Evolutionary conservation across 192 early-diverging fungal genomes (phyloP).

Genomic region (Chytriomyces sp.): DNA sequence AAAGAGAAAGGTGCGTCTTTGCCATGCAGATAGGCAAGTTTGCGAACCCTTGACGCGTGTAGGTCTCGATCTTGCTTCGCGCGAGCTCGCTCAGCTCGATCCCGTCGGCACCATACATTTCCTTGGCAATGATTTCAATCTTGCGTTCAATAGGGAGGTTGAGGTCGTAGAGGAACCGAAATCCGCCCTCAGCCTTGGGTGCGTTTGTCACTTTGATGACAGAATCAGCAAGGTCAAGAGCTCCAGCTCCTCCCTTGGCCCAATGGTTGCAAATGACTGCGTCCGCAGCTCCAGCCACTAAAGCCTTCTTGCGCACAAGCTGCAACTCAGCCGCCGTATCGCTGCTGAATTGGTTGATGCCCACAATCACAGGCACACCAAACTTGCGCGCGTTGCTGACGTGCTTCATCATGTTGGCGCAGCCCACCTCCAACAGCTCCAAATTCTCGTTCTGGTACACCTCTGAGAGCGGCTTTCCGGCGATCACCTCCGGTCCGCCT

Average conservation of each 20-base stretch:
- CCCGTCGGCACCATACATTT: constrained; percentile 95
- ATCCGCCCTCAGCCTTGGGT: constrained; percentile 37
- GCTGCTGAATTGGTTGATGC: constrained; percentile 85
- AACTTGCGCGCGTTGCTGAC: constrained; percentile 89
- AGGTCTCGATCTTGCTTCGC: constrained; percentile 85
- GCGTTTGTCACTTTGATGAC: constrained; percentile 72
- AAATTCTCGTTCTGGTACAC: constrained; percentile 88
- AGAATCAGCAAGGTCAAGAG: constrained; percentile 81
- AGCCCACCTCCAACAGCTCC: constrained; percentile 79
- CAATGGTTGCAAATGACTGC: constrained; percentile 91
- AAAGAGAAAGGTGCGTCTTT: constrained; percentile 94
- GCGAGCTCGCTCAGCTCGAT: constrained; percentile 83
- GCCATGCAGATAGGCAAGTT: constrained; percentile 98
- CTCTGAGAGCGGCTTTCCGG: constrained; percentile 90
- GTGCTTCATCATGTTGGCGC: constrained; percentile 85
- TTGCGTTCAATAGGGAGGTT: constrained; percentile 79
- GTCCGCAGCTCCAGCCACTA: constrained; percentile 83
- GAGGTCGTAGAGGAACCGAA: constrained; percentile 90
- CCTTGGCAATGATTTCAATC: constrained; percentile 88
- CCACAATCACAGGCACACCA: constrained; percentile 89
- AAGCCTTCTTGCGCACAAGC: constrained; percentile 69
- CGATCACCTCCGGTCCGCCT: constrained; percentile 87
- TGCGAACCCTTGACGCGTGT: constrained; percentile 83
- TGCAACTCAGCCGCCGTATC: constrained; percentile 88
- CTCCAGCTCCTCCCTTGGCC: constrained; percentile 91